Evolutionary conservation across 495 filamentous ascomycete genomes (phyloP).

Genomic region (Aspergillus avenaceus): DNA sequence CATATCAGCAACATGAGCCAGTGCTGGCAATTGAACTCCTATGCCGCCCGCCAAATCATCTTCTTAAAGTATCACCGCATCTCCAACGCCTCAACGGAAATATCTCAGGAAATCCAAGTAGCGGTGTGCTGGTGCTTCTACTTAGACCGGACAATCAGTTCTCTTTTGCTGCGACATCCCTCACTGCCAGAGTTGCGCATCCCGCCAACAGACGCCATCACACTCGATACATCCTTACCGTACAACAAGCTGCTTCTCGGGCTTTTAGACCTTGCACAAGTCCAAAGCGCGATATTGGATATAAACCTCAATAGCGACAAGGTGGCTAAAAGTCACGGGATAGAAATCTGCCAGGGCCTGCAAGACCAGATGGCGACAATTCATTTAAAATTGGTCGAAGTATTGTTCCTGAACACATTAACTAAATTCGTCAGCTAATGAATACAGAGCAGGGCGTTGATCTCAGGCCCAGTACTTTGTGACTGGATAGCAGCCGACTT

Average conservation of each 20-base stretch:
- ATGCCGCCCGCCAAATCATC: constrained; percentile 24
- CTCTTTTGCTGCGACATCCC: constrained; percentile 21
- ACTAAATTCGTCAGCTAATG: not conserved
- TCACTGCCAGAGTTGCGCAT: constrained; percentile 19
- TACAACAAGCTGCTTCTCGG: constrained; percentile 18
- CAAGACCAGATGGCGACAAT: constrained; percentile 20
- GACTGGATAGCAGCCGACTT: constrained; percentile 26
- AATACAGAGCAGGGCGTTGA: constrained; percentile 11
- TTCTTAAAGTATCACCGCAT: constrained; percentile 23
- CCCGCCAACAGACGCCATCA: constrained; percentile 13
- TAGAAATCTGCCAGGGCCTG: constrained; percentile 9
- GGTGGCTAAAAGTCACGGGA: not conserved
- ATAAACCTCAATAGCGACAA: not conserved
- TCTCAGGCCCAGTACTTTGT: constrained; percentile 6
- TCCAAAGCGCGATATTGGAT: constrained; percentile 18
- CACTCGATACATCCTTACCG: constrained; percentile 4
- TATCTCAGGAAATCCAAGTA: constrained; percentile 18
- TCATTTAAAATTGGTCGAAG: constrained; percentile 13
- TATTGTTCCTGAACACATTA: too few species aligned
- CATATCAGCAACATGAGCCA: constrained; percentile 22
- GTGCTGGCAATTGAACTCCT: constrained; percentile 24
- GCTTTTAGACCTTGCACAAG: constrained; percentile 21
- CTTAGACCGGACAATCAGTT: constrained; percentile 24
- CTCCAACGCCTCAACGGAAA: not conserved
- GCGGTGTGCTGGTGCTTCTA: constrained; percentile 29